These are phyloP conservation scores for Leccinum subgranulosum DNA, from an alignment of 768 basidiomycete species.

Conservation along the genomic window DNA sequence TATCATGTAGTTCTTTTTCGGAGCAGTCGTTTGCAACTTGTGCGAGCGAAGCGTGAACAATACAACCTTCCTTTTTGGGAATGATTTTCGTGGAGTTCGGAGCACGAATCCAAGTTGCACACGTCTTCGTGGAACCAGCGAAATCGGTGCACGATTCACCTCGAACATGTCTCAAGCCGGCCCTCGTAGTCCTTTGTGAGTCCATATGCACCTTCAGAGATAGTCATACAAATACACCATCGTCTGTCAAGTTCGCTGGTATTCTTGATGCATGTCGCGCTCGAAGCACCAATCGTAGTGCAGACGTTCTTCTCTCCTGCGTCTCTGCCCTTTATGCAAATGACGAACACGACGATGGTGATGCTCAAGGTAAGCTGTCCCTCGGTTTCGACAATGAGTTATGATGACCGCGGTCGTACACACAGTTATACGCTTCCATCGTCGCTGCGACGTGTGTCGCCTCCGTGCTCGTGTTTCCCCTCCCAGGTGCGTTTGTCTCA, in stretches of 20 bases:
- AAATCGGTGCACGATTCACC: not conserved
- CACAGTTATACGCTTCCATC: conserved; percentile 67
- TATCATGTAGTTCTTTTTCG: conserved; percentile 7
- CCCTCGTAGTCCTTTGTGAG: conserved; percentile 43
- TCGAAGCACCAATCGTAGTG: conserved; percentile 74
- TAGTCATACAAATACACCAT: not conserved
- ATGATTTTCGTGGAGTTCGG: conserved; percentile 28
- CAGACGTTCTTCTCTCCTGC: conserved; percentile 68
- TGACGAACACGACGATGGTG: conserved; percentile 79
- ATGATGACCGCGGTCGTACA: not conserved
- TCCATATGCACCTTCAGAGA: not conserved
- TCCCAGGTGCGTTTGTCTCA: conserved; percentile 56
- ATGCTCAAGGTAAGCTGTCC: conserved; percentile 58
- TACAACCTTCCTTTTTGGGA: conserved; percentile 14
- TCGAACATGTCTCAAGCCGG: conserved; percentile 15
- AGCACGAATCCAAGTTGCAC: conserved; percentile 13
- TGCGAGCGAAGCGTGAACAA: not conserved
- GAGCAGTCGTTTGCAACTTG: not conserved
- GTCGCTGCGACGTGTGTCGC: conserved; percentile 58
- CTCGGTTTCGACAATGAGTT: not conserved
- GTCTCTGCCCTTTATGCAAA: conserved; percentile 68
- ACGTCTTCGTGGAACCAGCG: not conserved
- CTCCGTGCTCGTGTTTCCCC: conserved; percentile 58
- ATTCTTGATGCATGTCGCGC: conserved; percentile 76
- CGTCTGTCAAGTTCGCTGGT: conserved; percentile 48